Percentiles rank a stretch among this genome's conserved stretches.
phyloP scores from a whole-genome alignment of 805 yeast genomes.

The Grigorovia transvaalensis region DNA sequence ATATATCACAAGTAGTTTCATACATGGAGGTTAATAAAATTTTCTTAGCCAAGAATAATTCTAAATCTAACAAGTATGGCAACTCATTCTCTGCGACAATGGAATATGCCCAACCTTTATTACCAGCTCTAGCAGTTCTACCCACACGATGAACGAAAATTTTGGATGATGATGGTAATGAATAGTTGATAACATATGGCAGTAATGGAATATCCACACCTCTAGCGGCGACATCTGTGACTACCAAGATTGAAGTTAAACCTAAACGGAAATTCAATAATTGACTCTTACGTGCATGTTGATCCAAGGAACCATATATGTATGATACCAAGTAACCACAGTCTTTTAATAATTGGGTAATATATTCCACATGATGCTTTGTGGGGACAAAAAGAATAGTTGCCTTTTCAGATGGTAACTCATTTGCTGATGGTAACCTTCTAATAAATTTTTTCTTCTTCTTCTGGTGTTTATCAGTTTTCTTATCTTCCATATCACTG shows the following conservation, averaged over 20 bases:
- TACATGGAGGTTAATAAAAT: conserved; percentile 61
- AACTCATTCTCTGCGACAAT: conserved; percentile 75
- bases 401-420: conserved; percentile 72
- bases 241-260: conserved; percentile 76
- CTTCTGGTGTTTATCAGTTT: conserved; percentile 24
- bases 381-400: conserved; percentile 95
- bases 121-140: conserved; percentile 98
- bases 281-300: conserved; percentile 86
- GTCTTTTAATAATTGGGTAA: conserved; percentile 55
- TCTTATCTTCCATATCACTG: conserved; percentile 24
- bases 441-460: conserved; percentile 36
- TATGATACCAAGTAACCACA: conserved; percentile 83
- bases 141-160: conserved; percentile 96
- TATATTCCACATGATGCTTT: conserved; percentile 93
- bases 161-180: conserved; percentile 86
- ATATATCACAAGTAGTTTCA: conserved; percentile 46
- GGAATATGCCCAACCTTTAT: conserved; percentile 95
- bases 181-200: conserved; percentile 87
- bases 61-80: conserved; percentile 84
- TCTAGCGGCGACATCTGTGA: conserved; percentile 97
- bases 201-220: conserved; percentile 97
- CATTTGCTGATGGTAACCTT: conserved; percentile 68
- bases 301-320: conserved; percentile 91
- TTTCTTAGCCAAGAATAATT: conserved; percentile 78
- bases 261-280: conserved; percentile 78